Percentiles rank a stretch among this genome's conserved stretches.
phyloP scores from a whole-genome alignment of 1,284 basidiomycete species.

The Sanguinoderma infundibulare region DNA sequence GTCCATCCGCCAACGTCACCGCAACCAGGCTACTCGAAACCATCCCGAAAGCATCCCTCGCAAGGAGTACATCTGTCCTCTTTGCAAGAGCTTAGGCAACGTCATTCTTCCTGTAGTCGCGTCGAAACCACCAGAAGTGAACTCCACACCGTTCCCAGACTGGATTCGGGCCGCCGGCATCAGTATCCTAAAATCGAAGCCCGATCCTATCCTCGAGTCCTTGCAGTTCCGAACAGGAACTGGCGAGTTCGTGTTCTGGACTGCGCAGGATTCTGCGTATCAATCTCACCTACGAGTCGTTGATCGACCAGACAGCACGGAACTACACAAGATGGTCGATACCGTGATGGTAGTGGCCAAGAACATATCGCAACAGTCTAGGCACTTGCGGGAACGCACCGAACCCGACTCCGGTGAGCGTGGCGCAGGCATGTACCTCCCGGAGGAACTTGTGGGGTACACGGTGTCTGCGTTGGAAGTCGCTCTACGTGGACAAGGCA shows the following conservation, averaged over 20 bases:
- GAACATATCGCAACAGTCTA: conserved; percentile 72
- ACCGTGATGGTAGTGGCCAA: conserved; percentile 74
- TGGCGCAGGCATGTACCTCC: conserved; percentile 83
- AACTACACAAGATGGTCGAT: conserved; percentile 77
- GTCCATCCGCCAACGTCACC: conserved; percentile 89
- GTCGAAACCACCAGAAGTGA: conserved; percentile 49
- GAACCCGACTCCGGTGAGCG: conserved; percentile 76
- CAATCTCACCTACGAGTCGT: conserved; percentile 54
- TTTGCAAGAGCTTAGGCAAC: conserved; percentile 99
- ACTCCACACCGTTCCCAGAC: conserved; percentile 68
- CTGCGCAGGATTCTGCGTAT: conserved; percentile 76
- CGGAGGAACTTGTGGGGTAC: conserved; percentile 90
- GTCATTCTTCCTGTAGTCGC: conserved; percentile 84
- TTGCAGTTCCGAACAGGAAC: conserved; percentile 78
- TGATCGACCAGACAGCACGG: conserved; percentile 54
- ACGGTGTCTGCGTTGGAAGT: conserved; percentile 86
- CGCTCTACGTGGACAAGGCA: conserved; percentile 71
- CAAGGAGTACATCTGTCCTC: conserved; percentile 95
- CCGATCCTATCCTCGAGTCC: conserved; percentile 69
- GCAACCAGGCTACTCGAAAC: conserved; percentile 88
- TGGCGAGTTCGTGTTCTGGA: conserved; percentile 86
- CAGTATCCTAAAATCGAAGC: conserved; percentile 78
- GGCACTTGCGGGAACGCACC: conserved; percentile 73
- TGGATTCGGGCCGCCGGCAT: conserved; percentile 85
- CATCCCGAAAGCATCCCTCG: conserved; percentile 94